Evolutionary conservation across 176 grass and related monocot genomes (phyloP), one percentile per base, ranked within the genome.

Genomic region (Poa pratensis): DNA sequence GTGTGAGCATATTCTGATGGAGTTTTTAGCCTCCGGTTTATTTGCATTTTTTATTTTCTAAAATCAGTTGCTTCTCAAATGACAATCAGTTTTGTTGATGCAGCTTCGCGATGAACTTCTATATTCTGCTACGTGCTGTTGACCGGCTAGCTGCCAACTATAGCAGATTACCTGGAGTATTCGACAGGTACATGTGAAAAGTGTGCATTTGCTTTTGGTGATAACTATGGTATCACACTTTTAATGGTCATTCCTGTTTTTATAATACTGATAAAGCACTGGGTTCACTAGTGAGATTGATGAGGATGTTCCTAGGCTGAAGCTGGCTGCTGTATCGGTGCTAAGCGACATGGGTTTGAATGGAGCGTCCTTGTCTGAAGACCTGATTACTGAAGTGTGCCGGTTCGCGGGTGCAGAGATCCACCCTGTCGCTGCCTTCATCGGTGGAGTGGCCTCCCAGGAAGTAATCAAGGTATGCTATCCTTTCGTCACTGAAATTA

Each of bases 321-420:
- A 94, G 80, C 84, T 84, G 48, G 87, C 91, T 87, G 89, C 91
- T 23, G 54, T 91, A 72, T 90, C 85, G 48, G 89, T 98, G 75
- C 77, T 94, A 34, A 90, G 62, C 28, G 96, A 98, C 71, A 79
- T 91, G 90, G 91, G 91, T 32, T 87, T 95, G 82, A 88, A 92
- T 12, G 93, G 89, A 20, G 87, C 93, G 59, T 87, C 78, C 69
- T 75, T 94, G 35, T 90, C 93, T 7, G 93, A 94, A 63, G 96
- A 95, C 82, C 83, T 94, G 77, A 88, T 98, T 62, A 66, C 87
- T n/a, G 93, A 98, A 69, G 92, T 98, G 86, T 95, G 93, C 89
- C 83, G 93, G 63, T 98, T 92, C 65, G 96, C 89, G 82, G 89
- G 89, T 50, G 89, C 91, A 32, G 96, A 98, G 65, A 90, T 95